A percentile compares a stretch with the other conserved stretches of the same genome.
Evolutionary conservation across 305 asterid species (phyloP).

Genomic region (Plantago coronopus): DNA sequence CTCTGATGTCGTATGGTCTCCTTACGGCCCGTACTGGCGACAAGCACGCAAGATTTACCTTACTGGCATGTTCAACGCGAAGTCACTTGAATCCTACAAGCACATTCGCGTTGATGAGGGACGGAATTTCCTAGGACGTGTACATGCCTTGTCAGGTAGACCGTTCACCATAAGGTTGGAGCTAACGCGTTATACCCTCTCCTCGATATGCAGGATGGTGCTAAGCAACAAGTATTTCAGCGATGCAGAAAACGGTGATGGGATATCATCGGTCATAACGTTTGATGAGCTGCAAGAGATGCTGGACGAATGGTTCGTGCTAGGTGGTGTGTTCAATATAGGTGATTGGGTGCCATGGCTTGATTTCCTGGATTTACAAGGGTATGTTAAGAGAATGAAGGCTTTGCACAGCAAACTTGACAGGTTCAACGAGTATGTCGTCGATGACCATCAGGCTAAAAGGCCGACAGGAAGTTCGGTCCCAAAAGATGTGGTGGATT

Average conservation of each 20-base stretch:
- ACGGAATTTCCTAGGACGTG: conserved; percentile 1
- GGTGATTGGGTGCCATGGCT: conserved; percentile 44
- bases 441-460: conserved; percentile 28
- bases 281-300: conserved; percentile 10
- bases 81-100: conserved; percentile 8
- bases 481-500: conserved; percentile 16
- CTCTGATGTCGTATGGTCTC: conserved; percentile 19
- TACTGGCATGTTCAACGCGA: not conserved
- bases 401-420: conserved; percentile 23
- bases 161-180: conserved; percentile 8
- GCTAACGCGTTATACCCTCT: conserved; percentile 12
- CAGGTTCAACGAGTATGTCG: conserved; percentile 22
- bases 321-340: conserved; percentile 25
- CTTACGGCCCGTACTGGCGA: conserved; percentile 22
- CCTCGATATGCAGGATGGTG: conserved; percentile 19
- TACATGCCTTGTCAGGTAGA: conserved; percentile 13
- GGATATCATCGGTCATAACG: not conserved
- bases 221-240: conserved; percentile 17
- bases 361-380: conserved; percentile 29
- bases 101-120: conserved; percentile 23
- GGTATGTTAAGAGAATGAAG: conserved; percentile 33
- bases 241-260: not conserved
- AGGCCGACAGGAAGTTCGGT: not conserved
- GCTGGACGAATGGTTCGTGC: conserved; percentile 28
- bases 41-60: conserved; percentile 8